Evolutionary conservation across 31 red algal species (phyloP).

Genomic region (Endocladia muricata): DNA sequence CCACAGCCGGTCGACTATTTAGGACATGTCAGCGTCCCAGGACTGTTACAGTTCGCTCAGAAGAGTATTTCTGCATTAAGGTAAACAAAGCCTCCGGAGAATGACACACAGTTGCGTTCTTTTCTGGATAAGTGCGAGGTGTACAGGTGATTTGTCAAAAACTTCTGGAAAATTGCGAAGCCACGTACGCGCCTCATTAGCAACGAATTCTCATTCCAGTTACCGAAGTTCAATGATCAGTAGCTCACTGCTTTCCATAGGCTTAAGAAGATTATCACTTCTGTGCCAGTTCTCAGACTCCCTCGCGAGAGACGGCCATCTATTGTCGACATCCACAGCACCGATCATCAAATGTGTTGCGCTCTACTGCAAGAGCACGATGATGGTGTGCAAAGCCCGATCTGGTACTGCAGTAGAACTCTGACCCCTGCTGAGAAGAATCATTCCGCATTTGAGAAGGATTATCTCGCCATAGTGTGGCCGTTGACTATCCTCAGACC

Average conservation of each 20-base stretch:
- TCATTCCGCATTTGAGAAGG: slow-evolving; percentile 25
- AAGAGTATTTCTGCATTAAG: slow-evolving; percentile 23
- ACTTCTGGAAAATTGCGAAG: slow-evolving; percentile 23
- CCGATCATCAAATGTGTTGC: slow-evolving; percentile 22
- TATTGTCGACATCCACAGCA: slow-evolving; percentile 32
- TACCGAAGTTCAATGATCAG: not conserved
- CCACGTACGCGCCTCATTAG: slow-evolving; percentile 4
- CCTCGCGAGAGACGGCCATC: not conserved
- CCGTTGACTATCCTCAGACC: slow-evolving; percentile 19
- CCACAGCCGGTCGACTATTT: slow-evolving; percentile 17
- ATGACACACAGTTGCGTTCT: slow-evolving; percentile 9
- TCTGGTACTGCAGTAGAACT: slow-evolving; percentile 43
- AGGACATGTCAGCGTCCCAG: slow-evolving; percentile 24
- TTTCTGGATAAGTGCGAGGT: slow-evolving; percentile 37
- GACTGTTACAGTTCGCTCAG: slow-evolving; percentile 1
- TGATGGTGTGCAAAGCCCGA: slow-evolving; percentile 4
- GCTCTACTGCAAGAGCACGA: slow-evolving; percentile 28
- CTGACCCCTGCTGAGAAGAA: slow-evolving; percentile 37
- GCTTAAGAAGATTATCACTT: not conserved
- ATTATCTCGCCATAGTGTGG: slow-evolving; percentile 48
- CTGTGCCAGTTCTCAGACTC: slow-evolving; percentile 13
- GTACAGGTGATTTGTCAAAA: slow-evolving; percentile 29
- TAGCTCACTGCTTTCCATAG: slow-evolving; percentile 20
- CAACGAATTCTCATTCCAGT: not conserved
- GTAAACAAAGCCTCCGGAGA: not conserved